A percentile compares a stretch with the other conserved stretches of the same genome.
Conservation (phyloP, 208 protist genomes). For the Phytomonas serpens region DNA sequence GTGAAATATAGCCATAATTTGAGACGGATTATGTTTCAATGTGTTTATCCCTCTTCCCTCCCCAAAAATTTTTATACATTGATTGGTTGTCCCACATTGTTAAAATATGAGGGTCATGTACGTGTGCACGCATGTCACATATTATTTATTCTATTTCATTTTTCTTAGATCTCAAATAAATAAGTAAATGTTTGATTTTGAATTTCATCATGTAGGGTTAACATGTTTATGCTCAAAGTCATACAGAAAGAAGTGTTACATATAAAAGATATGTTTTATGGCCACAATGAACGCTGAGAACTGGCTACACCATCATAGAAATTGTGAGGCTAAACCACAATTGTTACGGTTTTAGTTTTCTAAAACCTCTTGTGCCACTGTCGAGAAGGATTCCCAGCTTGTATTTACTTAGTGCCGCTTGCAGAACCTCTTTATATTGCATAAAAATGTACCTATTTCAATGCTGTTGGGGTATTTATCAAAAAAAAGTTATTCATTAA, state of each 20-base stretch:
- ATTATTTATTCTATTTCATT: not conserved
- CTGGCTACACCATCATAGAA: not conserved
- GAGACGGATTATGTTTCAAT: not conserved
- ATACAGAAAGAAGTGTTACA: not conserved
- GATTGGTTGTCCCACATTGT: not conserved
- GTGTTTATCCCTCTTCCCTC: not conserved
- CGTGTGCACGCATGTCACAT: not conserved
- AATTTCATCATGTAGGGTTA: not conserved
- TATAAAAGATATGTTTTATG: not conserved
- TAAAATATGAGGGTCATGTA: not conserved
- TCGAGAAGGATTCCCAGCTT: conserved; percentile 36
- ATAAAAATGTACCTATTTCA: conserved; percentile 42
- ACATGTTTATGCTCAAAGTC: not conserved
- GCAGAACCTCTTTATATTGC: conserved; percentile 51
- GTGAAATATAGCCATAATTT: not conserved
- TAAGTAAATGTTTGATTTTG: not conserved
- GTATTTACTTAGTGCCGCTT: conserved; percentile 32
- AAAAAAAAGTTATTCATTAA: not conserved
- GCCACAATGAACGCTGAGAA: not conserved
- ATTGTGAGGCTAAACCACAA: not conserved
- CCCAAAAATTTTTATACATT: not conserved
- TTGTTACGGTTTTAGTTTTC: conserved; percentile 17
- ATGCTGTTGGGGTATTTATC: conserved; percentile 16
- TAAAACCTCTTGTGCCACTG: conserved; percentile 39
- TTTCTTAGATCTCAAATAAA: not conserved